These are phyloP conservation scores for Dothideomycetidae sp. DNA, from an alignment of 2,329 filamentous ascomycete species.

Conservation along the genomic window DNA sequence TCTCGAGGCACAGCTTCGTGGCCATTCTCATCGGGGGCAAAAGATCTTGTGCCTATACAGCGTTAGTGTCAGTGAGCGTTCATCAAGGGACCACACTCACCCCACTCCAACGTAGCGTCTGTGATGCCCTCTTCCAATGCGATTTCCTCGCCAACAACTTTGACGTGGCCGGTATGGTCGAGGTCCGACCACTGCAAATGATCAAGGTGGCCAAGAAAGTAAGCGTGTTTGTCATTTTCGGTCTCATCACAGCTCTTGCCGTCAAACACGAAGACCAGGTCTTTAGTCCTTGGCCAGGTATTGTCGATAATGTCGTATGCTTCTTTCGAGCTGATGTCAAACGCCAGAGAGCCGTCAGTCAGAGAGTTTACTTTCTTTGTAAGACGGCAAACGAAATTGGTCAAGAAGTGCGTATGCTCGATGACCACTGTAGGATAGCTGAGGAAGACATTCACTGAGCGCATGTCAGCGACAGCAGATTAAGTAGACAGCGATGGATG, in stretches of 20 bases:
- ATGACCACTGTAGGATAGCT: constrained; percentile 4
- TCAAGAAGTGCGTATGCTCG: background rate
- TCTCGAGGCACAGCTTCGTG: too few relatives aligned
- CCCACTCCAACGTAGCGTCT: constrained; percentile 4
- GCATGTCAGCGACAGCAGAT: background rate
- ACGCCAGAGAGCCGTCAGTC: background rate
- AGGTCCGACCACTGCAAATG: background rate
- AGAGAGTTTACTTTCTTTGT: too few relatives aligned
- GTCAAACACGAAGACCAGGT: constrained; percentile 4
- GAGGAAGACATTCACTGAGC: constrained; percentile 1
- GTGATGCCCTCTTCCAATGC: constrained; percentile 3
- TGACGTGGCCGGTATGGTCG: constrained; percentile 1
- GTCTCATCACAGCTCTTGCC: constrained; percentile 3
- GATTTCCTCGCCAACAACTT: constrained; percentile 6
- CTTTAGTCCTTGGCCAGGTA: background rate
- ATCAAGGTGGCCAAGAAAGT: constrained; percentile 1
- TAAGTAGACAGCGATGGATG: too few relatives aligned
- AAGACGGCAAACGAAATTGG: background rate
- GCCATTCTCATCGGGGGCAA: too few relatives aligned
- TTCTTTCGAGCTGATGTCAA: background rate
- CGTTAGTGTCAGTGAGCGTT: background rate
- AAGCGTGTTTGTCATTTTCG: constrained; percentile 1
- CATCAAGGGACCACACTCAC: constrained; percentile 1
- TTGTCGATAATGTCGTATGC: constrained; percentile 1
- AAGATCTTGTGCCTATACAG: constrained; percentile 4